Conservation (phyloP, 805 yeast species). For the Saccharomycopsis sp. region DNA sequence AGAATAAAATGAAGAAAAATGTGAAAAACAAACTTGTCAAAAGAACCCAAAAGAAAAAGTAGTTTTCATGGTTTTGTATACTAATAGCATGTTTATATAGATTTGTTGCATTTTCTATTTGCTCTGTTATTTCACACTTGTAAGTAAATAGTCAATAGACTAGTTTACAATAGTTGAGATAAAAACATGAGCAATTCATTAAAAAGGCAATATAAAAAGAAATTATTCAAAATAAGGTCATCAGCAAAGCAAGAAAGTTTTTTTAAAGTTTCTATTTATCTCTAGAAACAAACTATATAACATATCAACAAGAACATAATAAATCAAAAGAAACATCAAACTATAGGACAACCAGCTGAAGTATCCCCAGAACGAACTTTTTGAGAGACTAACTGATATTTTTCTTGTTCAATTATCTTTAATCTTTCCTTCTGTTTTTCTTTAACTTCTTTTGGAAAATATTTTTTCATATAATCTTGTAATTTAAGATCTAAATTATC, state of each 20-base stretch:
- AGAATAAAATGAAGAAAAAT: slow-evolving; percentile 74
- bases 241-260: no score
- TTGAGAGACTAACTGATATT: slow-evolving; percentile 22
- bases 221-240: no score
- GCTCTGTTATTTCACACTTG: no score
- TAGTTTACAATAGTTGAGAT: no score
- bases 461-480: slow-evolving; percentile 41
- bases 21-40: slow-evolving; percentile 67
- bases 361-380: no score
- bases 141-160: no score
- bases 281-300: neutral
- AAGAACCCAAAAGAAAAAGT: slow-evolving; percentile 37
- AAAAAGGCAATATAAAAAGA: no score
- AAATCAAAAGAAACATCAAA: no score
- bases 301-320: neutral
- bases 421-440: slow-evolving; percentile 47
- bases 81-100: no score
- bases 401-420: slow-evolving; percentile 35
- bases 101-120: no score
- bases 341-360: neutral
- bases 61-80: no score
- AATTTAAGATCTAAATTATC: slow-evolving; percentile 45
- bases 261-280: neutral
- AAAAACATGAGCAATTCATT: no score
- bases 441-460: slow-evolving; percentile 61